These are phyloP conservation scores for Urtica urens DNA, from an alignment of 306 rosid species.

Conservation along the genomic window DNA sequence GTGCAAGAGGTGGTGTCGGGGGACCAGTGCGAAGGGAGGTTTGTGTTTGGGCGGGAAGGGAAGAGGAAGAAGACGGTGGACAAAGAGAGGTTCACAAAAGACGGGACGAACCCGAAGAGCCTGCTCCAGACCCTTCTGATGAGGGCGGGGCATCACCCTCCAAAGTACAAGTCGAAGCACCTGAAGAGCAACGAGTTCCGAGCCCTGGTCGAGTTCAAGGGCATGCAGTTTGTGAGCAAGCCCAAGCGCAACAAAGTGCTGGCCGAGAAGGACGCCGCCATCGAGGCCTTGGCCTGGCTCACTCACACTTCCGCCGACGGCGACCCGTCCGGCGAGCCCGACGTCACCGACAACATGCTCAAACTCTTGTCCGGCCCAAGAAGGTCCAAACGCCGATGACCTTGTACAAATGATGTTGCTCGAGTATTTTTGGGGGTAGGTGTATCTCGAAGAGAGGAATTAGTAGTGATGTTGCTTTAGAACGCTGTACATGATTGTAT, in stretches of 20 bases:
- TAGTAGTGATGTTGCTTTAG: no score
- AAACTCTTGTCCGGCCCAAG: slow-evolving; percentile 73
- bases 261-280: slow-evolving; percentile 92
- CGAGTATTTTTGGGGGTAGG: no score
- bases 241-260: slow-evolving; percentile 90
- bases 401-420: slow-evolving; percentile 12
- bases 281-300: slow-evolving; percentile 96
- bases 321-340: slow-evolving; percentile 50
- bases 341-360: slow-evolving; percentile 92
- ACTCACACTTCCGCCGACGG: slow-evolving; percentile 73
- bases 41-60: slow-evolving; percentile 86
- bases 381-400: slow-evolving; percentile 54
- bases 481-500: no score
- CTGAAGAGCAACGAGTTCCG: slow-evolving; percentile 90
- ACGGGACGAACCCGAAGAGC: slow-evolving; percentile 87
- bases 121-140: slow-evolving; percentile 81
- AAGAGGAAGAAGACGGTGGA: slow-evolving; percentile 39
- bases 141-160: slow-evolving; percentile 94
- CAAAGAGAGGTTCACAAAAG: slow-evolving; percentile 56
- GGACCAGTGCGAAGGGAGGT: slow-evolving; percentile 95
- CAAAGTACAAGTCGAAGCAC: slow-evolving; percentile 92
- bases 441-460: no score
- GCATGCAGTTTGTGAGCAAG: slow-evolving; percentile 96
- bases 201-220: slow-evolving; percentile 89
- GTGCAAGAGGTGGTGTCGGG: slow-evolving; percentile 76